A percentile compares a stretch with the other conserved stretches of the same genome.
phyloP scores from a whole-genome alignment of 495 filamentous ascomycete species.

The Usnea hakonensis region DNA sequence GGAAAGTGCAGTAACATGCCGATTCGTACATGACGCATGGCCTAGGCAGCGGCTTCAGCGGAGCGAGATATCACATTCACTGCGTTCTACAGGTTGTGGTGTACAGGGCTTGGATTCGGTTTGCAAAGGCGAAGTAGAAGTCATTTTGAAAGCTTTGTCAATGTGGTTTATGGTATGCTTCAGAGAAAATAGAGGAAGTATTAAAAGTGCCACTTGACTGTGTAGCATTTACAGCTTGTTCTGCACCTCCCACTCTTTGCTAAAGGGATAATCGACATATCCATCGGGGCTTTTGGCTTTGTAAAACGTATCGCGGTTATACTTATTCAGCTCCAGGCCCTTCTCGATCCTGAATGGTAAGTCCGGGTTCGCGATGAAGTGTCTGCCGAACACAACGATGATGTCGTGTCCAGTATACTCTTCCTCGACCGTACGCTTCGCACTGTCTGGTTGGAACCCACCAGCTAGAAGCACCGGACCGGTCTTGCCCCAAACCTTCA shows the following conservation, averaged over 20 bases:
- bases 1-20: too few relatives aligned
- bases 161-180: too few relatives aligned
- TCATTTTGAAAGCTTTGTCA: too few relatives aligned
- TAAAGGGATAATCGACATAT: constrained; percentile 60
- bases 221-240: neutral
- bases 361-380: constrained; percentile 66
- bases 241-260: constrained; percentile 37
- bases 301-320: constrained; percentile 57
- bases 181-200: too few relatives aligned
- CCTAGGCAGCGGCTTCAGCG: too few relatives aligned
- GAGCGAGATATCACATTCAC: too few relatives aligned
- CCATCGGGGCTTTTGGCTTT: constrained; percentile 40
- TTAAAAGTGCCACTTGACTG: neutral
- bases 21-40: too few relatives aligned
- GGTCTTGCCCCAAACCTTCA: constrained; percentile 42
- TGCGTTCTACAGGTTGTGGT: too few relatives aligned
- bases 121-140: too few relatives aligned
- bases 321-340: constrained; percentile 46
- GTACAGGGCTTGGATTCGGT: too few relatives aligned
- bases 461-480: constrained; percentile 56
- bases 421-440: constrained; percentile 44
- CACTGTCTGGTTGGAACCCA: constrained; percentile 43
- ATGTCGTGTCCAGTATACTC: constrained; percentile 47
- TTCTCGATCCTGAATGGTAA: constrained; percentile 54
- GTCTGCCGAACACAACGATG: constrained; percentile 31